phyloP scores from a whole-genome alignment of 371 early-diverging fungal species.

The Mortierella sp. region DNA sequence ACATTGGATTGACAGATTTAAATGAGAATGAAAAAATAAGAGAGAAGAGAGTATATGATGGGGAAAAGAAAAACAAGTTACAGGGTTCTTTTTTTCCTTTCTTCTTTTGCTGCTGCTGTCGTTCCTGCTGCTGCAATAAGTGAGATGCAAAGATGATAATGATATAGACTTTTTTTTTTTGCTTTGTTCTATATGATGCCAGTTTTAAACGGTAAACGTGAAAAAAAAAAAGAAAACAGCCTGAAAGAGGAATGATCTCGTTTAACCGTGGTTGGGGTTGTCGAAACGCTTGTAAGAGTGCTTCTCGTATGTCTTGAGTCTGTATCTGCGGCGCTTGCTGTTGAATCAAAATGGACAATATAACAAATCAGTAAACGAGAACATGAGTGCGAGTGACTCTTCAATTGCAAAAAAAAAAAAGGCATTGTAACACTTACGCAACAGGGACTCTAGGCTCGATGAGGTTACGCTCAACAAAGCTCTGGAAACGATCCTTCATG shows the following conservation, averaged over 20 bases:
- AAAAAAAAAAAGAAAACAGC: neutral
- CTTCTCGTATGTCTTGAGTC: constrained; percentile 71
- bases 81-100: neutral
- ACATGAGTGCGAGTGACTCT: neutral
- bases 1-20: constrained; percentile 5
- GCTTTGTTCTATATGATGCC: neutral
- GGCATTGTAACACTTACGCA: constrained; percentile 42
- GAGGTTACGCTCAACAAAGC: constrained; percentile 87
- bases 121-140: neutral
- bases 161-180: constrained; percentile 5
- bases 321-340: constrained; percentile 60
- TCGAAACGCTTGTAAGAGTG: constrained; percentile 63
- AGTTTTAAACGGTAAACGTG: neutral
- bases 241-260: neutral
- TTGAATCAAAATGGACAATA: neutral
- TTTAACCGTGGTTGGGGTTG: constrained; percentile 49
- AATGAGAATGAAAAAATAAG: neutral
- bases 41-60: neutral
- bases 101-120: neutral
- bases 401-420: neutral
- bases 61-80: neutral
- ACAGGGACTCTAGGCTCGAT: constrained; percentile 85
- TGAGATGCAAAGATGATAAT: neutral
- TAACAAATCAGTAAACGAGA: neutral
- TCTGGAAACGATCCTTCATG: constrained; percentile 84